phyloP scores from a whole-genome alignment of 2,329 filamentous ascomycete genomes.

The Monosporascus sp. region DNA sequence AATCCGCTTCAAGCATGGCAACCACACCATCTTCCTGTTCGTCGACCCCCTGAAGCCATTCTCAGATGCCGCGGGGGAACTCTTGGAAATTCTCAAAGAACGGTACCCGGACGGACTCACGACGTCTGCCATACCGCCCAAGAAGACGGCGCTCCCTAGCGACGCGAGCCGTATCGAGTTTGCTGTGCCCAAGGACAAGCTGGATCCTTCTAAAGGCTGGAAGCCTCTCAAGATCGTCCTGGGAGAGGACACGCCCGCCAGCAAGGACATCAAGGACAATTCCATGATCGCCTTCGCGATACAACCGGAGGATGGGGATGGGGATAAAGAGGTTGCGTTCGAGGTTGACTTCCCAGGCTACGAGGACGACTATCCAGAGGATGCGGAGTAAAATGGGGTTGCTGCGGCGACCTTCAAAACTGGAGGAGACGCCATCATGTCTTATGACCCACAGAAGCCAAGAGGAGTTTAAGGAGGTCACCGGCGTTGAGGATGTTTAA shows the following conservation, averaged over 20 bases:
- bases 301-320: conserved; percentile 30
- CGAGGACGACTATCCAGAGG: conserved; percentile 36
- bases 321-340: conserved; percentile 35
- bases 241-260: conserved; percentile 33
- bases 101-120: conserved; percentile 51
- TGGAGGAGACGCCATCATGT: not conserved
- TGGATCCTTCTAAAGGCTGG: conserved; percentile 46
- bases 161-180: conserved; percentile 41
- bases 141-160: conserved; percentile 34
- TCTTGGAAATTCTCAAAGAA: conserved; percentile 54
- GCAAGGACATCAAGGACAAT: conserved; percentile 41
- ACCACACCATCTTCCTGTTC: conserved; percentile 65
- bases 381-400: conserved; percentile 12
- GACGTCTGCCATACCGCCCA: conserved; percentile 25
- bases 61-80: conserved; percentile 48
- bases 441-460: too few relatives aligned
- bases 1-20: conserved; percentile 67
- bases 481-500: too few relatives aligned
- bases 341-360: conserved; percentile 39
- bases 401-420: not conserved
- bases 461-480: too few relatives aligned
- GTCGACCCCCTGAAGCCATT: conserved; percentile 55
- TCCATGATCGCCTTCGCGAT: conserved; percentile 46
- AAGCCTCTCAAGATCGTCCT: conserved; percentile 34
- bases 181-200: conserved; percentile 38